A percentile compares a stretch with the other conserved stretches of the same genome.
phyloP scores from a whole-genome alignment of 2,329 filamentous ascomycete genomes.

The Scedosporium boydii region DNA sequence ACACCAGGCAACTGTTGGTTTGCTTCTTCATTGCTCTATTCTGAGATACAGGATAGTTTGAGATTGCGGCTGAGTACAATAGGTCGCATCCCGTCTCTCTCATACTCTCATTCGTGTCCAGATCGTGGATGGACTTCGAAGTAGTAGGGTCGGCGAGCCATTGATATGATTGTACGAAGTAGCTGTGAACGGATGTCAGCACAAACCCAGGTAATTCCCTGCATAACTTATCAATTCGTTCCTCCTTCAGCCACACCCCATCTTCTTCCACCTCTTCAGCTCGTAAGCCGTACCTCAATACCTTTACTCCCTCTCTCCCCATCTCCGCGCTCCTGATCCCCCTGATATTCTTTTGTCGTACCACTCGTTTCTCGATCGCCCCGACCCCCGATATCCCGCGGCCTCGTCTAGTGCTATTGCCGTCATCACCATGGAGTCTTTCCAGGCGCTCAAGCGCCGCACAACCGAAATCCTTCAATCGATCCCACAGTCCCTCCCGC shows the following conservation, averaged over 20 bases:
- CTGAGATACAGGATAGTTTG: not conserved
- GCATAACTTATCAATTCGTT: not conserved
- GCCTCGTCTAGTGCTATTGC: not conserved
- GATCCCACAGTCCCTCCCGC: constrained; percentile 36
- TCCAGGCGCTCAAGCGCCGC: constrained; percentile 43
- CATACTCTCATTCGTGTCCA: not conserved
- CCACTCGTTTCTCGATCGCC: too few relatives aligned
- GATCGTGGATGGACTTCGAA: not conserved
- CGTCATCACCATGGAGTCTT: constrained; percentile 35
- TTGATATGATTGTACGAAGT: not conserved
- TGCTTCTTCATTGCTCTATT: not conserved
- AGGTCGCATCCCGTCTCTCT: not conserved
- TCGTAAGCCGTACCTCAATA: not conserved
- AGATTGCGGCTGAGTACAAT: not conserved
- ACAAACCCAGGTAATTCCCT: not conserved
- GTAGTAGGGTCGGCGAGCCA: not conserved
- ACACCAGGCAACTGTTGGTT: not conserved
- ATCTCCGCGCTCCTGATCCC: not conserved
- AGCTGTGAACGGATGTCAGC: not conserved
- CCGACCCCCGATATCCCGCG: not conserved
- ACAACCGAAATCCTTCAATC: constrained; percentile 43
- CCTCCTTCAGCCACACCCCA: constrained; percentile 4
- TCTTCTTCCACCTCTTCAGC: not conserved
- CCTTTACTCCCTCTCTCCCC: not conserved
- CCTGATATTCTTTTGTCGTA: not conserved